Evolutionary conservation across 768 basidiomycete species (phyloP), one percentile per base, ranked within the genome.

Genomic region (Suillus tomentosus): DNA sequence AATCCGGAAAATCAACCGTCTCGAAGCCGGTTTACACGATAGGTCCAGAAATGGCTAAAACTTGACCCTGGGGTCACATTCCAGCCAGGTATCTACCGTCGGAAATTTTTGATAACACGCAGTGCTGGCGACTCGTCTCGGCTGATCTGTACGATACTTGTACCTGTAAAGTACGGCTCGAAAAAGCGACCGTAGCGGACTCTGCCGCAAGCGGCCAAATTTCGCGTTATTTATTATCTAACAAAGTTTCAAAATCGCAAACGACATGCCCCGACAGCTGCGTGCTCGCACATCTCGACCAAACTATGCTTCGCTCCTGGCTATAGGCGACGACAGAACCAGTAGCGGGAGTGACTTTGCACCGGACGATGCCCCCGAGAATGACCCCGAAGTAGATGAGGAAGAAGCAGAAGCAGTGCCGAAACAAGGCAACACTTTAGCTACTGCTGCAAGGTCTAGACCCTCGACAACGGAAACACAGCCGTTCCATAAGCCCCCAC

Each of bases 261-360:
- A 31, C 31, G 31, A 31, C 31, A 31, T 90, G 88, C 65, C 82
- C 17, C 81, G 86, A 42, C 73, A 82, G 55, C 79, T 90, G 50
- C 83, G 88, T 24, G 81, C 84, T 22, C 80, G 89, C 61, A 85
- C 81, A 61, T 76, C 80, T 24, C 80, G 78, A 51, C 80, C 79
- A 39, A 85, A 78, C 70, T 90, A 90, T 74, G 75, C 79, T 0
- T 66, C 69, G 27, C 66, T 83, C 24, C 74, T 77, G 40, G 77
- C 69, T 4, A 64, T 75, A 39, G 80, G 74, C 1, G 68, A 68
- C 34, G 76, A 79, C 22, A 74, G 75, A 45, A 66, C 78, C 63
- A 84, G 78, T 63, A 84, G 81, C 64, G 84, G 76, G 37, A 87
- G 86, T 69, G 88, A 88, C 66, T 88, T 89, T 72, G 76, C 80